Base-by-base conservation (phyloP, 2,329 filamentous ascomycete species). In the Colletotrichum somersetense region DNA sequence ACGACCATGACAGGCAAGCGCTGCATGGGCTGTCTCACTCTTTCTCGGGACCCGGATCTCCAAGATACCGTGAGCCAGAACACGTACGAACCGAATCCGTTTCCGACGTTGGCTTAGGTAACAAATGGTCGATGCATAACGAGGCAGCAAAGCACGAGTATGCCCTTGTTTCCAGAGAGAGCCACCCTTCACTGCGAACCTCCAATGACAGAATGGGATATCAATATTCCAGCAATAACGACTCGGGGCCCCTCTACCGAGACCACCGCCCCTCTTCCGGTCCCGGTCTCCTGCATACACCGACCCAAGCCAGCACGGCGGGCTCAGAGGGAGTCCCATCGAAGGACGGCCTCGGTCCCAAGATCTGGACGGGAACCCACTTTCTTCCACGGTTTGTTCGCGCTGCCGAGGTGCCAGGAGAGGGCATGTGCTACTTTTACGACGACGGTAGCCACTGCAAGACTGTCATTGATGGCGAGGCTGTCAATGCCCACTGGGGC, bases 401-500 rank as follows among this genome's bases (percentile, higher is more conserved):
- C 61, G 86, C 89, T 55, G 87, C 87, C 35, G 90, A 93, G 66
- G 89, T 96, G 5, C 89, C 92, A 0, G 93, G 93, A 11, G 93
- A 96, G 80, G 94, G 93, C 2, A 81, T 92, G 77, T 96, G 93
- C 83, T 96, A 94, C 79, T 91, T 96, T 74, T 96, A 96, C 79
- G 93, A 96, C 74, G 94, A 97, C 78, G 93, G 93, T 40, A 92
- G 91, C 65, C 91, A 93, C 79, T 96, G 93, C 83, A 94, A 93
- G 77, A 93, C 93, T 48, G 85, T 93, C 38, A 95, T 97, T 74
- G 93, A 97, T 76, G 95, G 95, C 23, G 93, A 97, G 79, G 87
- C 87, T 0, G 94, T 97, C 63, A 97, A 97, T 79, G 93, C 95
- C 1, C 93, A 94, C 75, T 97, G 95, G 95, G 95, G 95, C 20